A percentile compares a stretch with the other conserved stretches of the same genome.
Evolutionary conservation across 2,329 filamentous ascomycete species (phyloP).

Genomic region (Talaromyces atroroseus): DNA sequence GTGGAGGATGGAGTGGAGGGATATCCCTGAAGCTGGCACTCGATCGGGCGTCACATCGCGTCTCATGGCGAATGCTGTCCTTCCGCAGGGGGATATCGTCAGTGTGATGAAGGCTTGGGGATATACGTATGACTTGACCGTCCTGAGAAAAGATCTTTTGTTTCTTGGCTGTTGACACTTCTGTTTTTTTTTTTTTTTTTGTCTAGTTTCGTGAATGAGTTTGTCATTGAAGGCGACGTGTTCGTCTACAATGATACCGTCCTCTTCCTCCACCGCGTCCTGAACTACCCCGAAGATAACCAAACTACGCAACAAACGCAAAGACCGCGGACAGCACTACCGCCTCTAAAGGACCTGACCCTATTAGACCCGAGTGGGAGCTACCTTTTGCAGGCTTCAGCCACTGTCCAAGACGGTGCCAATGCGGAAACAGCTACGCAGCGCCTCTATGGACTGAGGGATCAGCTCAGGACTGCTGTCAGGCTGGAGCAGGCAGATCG

Average conservation of each 20-base stretch:
- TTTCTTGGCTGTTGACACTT: constrained; percentile 1
- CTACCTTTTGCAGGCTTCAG: constrained; percentile 54
- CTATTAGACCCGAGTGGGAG: constrained; percentile 53
- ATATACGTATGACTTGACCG: constrained; percentile 42
- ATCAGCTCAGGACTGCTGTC: constrained; percentile 51
- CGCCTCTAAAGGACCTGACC: constrained; percentile 41
- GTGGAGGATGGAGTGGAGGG: constrained; percentile 45
- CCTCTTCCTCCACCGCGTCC: constrained; percentile 52
- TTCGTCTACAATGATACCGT: constrained; percentile 55
- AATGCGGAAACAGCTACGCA: constrained; percentile 50
- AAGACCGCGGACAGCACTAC: constrained; percentile 34
- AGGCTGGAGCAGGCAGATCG: constrained; percentile 54
- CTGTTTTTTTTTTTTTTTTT: too few species aligned
- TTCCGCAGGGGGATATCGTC: constrained; percentile 47
- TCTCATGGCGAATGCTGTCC: constrained; percentile 44
- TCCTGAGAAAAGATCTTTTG: too few species aligned
- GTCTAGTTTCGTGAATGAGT: constrained; percentile 52
- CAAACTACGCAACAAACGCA: constrained; percentile 19
- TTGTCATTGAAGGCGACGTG: constrained; percentile 51
- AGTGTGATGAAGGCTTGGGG: constrained; percentile 48
- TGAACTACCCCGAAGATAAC: constrained; percentile 40
- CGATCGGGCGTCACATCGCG: constrained; percentile 51
- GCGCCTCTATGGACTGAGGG: constrained; percentile 52
- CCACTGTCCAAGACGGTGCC: constrained; percentile 52
- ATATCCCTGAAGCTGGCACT: constrained; percentile 48